Percentiles rank a stretch among this genome's conserved stretches.
phyloP scores from a whole-genome alignment of 108 stramenopile genomes.

The Cyclotella choctawhatcheeana region DNA sequence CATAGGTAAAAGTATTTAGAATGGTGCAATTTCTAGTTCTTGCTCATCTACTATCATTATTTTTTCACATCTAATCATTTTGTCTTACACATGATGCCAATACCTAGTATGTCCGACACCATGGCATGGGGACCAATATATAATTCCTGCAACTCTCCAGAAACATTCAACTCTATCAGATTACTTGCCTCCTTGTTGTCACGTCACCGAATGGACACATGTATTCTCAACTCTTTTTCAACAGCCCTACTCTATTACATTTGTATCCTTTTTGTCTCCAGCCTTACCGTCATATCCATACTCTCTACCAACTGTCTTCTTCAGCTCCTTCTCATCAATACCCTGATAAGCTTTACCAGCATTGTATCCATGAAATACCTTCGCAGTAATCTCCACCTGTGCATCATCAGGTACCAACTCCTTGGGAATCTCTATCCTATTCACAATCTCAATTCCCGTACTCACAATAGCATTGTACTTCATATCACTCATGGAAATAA shows the following conservation, averaged over 20 bases:
- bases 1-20: too few species aligned
- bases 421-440: constrained; percentile 97
- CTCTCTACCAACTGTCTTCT: constrained; percentile 90
- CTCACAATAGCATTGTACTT: constrained; percentile 98
- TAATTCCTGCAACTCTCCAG: too few species aligned
- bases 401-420: constrained; percentile 98
- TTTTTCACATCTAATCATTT: too few species aligned
- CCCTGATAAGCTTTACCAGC: constrained; percentile 90
- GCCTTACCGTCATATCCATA: constrained; percentile 52
- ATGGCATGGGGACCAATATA: too few species aligned
- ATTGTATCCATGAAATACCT: constrained; percentile 98
- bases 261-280: constrained; percentile 7
- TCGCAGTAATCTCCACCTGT: constrained; percentile 99
- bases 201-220: neutral
- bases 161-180: too few species aligned
- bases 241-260: constrained; percentile 28
- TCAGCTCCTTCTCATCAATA: constrained; percentile 85
- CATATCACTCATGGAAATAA: constrained; percentile 99
- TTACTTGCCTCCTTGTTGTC: too few species aligned
- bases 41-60: too few species aligned
- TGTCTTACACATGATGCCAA: too few species aligned
- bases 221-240: too few species aligned
- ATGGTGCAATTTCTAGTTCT: too few species aligned
- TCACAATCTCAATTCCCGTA: constrained; percentile 97
- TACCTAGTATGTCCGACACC: too few species aligned